phyloP scores from a whole-genome alignment of 148 eudicot genomes.

The Camellia sinensis region DNA sequence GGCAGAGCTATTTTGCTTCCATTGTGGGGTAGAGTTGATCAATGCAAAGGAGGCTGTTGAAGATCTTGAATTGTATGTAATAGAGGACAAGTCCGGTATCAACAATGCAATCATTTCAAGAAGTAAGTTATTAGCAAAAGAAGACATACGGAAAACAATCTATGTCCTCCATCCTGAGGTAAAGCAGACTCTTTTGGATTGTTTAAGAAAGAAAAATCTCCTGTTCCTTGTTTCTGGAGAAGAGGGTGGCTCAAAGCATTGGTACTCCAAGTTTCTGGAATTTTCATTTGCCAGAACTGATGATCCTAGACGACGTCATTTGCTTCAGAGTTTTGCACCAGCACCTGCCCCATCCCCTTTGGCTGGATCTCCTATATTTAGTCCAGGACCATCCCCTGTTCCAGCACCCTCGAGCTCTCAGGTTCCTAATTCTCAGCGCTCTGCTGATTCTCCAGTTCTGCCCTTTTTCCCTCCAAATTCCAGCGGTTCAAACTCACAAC shows the following conservation, averaged over 20 bases:
- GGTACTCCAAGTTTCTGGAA: constrained; percentile 44
- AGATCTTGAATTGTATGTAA: constrained; percentile 35
- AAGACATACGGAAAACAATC: constrained; percentile 37
- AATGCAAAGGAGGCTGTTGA: constrained; percentile 44
- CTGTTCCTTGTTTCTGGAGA: constrained; percentile 42
- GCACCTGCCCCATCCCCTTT: constrained; percentile 34
- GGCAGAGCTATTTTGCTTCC: constrained; percentile 57
- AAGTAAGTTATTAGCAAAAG: constrained; percentile 28
- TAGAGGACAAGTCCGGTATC: constrained; percentile 19
- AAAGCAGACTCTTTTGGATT: constrained; percentile 46
- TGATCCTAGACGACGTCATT: constrained; percentile 37
- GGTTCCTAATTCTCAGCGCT: not conserved
- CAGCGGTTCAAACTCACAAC: constrained; percentile 21
- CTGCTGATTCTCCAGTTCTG: constrained; percentile 25
- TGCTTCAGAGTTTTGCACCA: constrained; percentile 28
- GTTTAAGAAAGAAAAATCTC: constrained; percentile 49
- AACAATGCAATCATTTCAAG: constrained; percentile 16
- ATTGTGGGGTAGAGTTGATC: constrained; percentile 55
- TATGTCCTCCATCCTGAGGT: constrained; percentile 40
- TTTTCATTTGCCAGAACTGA: constrained; percentile 27
- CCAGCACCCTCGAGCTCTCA: constrained; percentile 20
- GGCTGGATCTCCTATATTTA: constrained; percentile 15
- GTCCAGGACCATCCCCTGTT: constrained; percentile 28
- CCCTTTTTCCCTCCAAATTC: constrained; percentile 24
- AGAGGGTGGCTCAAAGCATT: constrained; percentile 35